These are phyloP conservation scores for Pleurostoma richardsiae DNA, from an alignment of 2,329 filamentous ascomycete genomes.

Conservation along the genomic window DNA sequence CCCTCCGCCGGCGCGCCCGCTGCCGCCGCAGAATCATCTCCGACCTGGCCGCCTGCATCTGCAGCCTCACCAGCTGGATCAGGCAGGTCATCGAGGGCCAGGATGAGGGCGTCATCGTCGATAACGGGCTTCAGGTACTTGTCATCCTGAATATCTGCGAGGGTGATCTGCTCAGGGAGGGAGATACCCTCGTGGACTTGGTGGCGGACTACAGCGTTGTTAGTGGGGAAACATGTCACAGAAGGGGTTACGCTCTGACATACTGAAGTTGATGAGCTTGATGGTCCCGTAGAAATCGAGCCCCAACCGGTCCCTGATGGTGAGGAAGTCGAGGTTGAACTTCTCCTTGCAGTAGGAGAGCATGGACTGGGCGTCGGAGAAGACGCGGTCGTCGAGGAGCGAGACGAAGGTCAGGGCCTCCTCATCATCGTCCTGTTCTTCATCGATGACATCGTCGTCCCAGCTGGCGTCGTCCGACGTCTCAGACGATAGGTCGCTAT, in stretches of 20 bases:
- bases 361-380: conserved; percentile 60
- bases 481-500: conserved; percentile 25
- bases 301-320: conserved; percentile 47
- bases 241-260: conserved; percentile 26
- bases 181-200: conserved; percentile 35
- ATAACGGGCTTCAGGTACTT: conserved; percentile 77
- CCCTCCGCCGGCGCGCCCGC: conserved; percentile 21
- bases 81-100: conserved; percentile 76
- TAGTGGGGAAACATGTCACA: not conserved
- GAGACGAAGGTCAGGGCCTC: conserved; percentile 59
- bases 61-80: conserved; percentile 28
- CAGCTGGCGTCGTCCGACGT: conserved; percentile 28
- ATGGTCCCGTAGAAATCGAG: conserved; percentile 71
- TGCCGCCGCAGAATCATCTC: conserved; percentile 10
- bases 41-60: conserved; percentile 8
- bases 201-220: conserved; percentile 35
- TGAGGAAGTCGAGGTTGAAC: conserved; percentile 62
- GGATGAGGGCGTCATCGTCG: conserved; percentile 84
- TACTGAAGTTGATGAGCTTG: conserved; percentile 68
- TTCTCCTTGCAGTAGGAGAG: conserved; percentile 63
- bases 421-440: conserved; percentile 54
- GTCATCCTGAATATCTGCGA: conserved; percentile 67
- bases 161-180: conserved; percentile 54
- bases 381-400: conserved; percentile 62
- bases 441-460: conserved; percentile 22